Base-by-base conservation (phyloP, 768 basidiomycete species). In the Cystobasidium ongulense region DNA sequence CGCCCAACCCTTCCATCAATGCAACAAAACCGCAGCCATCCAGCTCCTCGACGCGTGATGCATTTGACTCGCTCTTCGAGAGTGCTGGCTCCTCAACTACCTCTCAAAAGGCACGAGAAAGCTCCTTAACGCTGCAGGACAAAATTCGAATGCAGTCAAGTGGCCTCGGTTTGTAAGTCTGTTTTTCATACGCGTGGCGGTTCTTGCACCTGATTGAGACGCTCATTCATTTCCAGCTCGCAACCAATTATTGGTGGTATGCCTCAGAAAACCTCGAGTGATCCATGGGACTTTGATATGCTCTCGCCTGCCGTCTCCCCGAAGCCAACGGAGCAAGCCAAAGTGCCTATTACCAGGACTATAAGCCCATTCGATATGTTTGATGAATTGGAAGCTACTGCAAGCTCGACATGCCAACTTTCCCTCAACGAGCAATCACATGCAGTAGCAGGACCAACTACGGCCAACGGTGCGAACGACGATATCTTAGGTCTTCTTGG, bases 261-360 rank as follows among this genome's bases (percentile, higher is more conserved):
- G 21, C 15, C 46, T 8, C 46, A 50, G 46, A 50, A 31, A 21
- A 71, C 68, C 21, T 23, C 73, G 1, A 23, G 70, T 15, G 78
- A 80, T 50, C 76, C 76, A 0, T 80, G 78, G 78, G 78, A 80
- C 63, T 78, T 80, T 54, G 79, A 79, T 75, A 67, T 78, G 17
- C 72, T 78, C 50, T 61, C 74, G 0, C 36, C 52, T 50, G 21
- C 63, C 21, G 27, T 65, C 38, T n/a, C 57, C 21, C 57, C 74
- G 75, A 75, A 23, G 11, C 62, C 70, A 27, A 21, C 36, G n/a
- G 29, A 39, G 18, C 29, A 31, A 46, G 1, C 11, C 36, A 33
- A 35, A 15, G 36, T 27, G n/a, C 3, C 33, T 13, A 17, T 27
- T 74, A 11, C 23, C 36, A 27, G 21, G 15, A 59, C 43, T 33